Percentiles rank a stretch among this genome's conserved stretches.
Evolutionary conservation across 345 rosid species (phyloP).

Genomic region (Camelina neglecta): DNA sequence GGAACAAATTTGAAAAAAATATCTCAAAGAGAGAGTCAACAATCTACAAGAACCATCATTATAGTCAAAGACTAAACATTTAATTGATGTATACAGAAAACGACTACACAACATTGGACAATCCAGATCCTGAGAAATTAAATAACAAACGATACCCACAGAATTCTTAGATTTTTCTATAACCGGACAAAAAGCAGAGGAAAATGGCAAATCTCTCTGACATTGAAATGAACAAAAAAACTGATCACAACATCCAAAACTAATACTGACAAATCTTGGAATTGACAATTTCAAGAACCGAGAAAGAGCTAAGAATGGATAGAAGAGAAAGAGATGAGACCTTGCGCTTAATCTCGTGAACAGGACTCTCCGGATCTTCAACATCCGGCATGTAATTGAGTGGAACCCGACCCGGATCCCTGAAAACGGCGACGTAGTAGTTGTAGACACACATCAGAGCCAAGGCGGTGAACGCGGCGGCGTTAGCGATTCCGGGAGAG

Average conservation of each 20-base stretch:
- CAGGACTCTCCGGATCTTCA: conserved; percentile 66
- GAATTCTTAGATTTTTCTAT: not conserved
- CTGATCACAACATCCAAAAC: not conserved
- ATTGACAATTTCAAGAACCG: not conserved
- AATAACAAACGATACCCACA: not conserved
- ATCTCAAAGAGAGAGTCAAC: conserved; percentile 21
- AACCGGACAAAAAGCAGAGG: conserved; percentile 13
- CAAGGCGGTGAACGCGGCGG: conserved; percentile 66
- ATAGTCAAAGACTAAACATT: not conserved
- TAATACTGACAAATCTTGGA: not conserved
- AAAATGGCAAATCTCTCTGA: conserved; percentile 19
- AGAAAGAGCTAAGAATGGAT: not conserved
- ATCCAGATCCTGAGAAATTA: not conserved
- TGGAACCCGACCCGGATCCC: conserved; percentile 94
- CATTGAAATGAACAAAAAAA: not conserved
- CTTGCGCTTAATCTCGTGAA: conserved; percentile 96
- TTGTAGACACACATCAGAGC: conserved; percentile 68
- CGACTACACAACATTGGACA: conserved; percentile 1
- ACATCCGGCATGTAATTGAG: conserved; percentile 69
- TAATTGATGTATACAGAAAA: conserved; percentile 24
- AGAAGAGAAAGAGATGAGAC: conserved; percentile 47
- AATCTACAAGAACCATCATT: conserved; percentile 12
- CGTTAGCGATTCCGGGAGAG: conserved; percentile 81
- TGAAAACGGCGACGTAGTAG: conserved; percentile 62
- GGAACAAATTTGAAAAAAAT: conserved; percentile 8